Percentiles rank a stretch among this genome's conserved stretches.
Conservation (phyloP, 495 filamentous ascomycete species). For the Aspergillus ostianus region DNA sequence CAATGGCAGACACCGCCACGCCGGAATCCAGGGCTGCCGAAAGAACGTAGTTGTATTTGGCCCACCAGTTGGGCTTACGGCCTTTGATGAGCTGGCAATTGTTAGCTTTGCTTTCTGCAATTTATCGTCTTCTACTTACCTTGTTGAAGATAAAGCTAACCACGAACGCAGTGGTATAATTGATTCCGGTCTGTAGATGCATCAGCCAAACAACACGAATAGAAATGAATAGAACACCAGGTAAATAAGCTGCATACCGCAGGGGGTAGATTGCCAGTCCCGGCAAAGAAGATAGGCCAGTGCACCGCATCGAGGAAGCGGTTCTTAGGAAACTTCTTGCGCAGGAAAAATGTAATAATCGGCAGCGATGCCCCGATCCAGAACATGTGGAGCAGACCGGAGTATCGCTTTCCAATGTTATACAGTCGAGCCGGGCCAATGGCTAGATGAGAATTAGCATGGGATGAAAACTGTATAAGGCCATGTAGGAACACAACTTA, state of each 20-base stretch:
- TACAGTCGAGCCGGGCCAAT: conserved; percentile 74
- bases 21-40: conserved; percentile 80
- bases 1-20: conserved; percentile 71
- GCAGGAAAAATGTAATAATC: conserved; percentile 12
- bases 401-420: conserved; percentile 28
- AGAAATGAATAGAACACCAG: not conserved
- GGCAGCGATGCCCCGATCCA: conserved; percentile 20
- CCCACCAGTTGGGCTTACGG: conserved; percentile 72
- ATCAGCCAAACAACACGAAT: conserved; percentile 2
- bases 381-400: conserved; percentile 18
- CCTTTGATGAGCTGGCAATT: conserved; percentile 47
- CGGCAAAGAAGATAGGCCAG: conserved; percentile 24
- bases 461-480: too few species aligned
- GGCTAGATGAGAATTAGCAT: conserved; percentile 30
- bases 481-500: too few species aligned
- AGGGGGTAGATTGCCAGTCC: conserved; percentile 19
- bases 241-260: conserved; percentile 13
- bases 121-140: conserved; percentile 20
- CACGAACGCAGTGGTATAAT: conserved; percentile 74
- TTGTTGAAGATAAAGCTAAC: conserved; percentile 84
- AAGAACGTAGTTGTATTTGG: conserved; percentile 86
- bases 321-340: conserved; percentile 12
- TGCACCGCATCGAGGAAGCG: conserved; percentile 16
- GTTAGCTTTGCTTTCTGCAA: not conserved
- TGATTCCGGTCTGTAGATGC: conserved; percentile 59